phyloP scores from a whole-genome alignment of 176 grass and related monocot genomes.

The Juncus inflexus region DNA sequence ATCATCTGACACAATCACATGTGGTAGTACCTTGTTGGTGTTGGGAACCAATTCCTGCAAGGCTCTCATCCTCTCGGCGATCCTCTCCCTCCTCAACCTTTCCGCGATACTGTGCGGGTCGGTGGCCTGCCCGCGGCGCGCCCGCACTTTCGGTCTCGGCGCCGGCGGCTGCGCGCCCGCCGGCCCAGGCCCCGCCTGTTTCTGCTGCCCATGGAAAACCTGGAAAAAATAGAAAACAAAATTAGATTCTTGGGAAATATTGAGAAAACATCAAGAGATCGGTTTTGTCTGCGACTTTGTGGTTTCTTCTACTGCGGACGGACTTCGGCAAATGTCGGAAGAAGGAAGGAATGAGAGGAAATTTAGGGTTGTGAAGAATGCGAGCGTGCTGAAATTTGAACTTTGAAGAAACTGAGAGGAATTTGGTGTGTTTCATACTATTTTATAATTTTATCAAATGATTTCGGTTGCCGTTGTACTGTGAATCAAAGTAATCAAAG shows the following conservation, averaged over 20 bases:
- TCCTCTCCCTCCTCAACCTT: slow-evolving; percentile 95
- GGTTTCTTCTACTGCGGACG: background rate
- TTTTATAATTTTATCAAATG: too few species aligned
- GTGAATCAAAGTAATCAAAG: too few species aligned
- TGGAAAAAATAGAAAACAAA: slow-evolving; percentile 29
- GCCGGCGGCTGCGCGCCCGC: slow-evolving; percentile 55
- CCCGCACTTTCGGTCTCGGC: slow-evolving; percentile 86
- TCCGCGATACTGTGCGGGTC: slow-evolving; percentile 98
- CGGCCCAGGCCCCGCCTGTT: slow-evolving; percentile 44
- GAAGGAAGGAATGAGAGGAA: too few species aligned
- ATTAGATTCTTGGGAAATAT: background rate
- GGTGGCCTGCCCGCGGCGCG: slow-evolving; percentile 83
- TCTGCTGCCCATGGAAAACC: slow-evolving; percentile 67
- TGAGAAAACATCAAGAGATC: too few species aligned
- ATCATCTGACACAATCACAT: background rate
- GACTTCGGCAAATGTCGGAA: background rate
- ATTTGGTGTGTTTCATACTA: too few species aligned
- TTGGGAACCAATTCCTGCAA: slow-evolving; percentile 97
- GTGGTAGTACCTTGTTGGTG: slow-evolving; percentile 94
- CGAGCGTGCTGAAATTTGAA: too few species aligned
- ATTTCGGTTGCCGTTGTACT: too few species aligned
- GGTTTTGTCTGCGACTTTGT: too few species aligned
- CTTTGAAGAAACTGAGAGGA: too few species aligned
- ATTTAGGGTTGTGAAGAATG: too few species aligned
- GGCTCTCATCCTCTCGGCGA: slow-evolving; percentile 96